phyloP scores from a whole-genome alignment of 495 filamentous ascomycete genomes.

The Amphirosellinia nigrospora region DNA sequence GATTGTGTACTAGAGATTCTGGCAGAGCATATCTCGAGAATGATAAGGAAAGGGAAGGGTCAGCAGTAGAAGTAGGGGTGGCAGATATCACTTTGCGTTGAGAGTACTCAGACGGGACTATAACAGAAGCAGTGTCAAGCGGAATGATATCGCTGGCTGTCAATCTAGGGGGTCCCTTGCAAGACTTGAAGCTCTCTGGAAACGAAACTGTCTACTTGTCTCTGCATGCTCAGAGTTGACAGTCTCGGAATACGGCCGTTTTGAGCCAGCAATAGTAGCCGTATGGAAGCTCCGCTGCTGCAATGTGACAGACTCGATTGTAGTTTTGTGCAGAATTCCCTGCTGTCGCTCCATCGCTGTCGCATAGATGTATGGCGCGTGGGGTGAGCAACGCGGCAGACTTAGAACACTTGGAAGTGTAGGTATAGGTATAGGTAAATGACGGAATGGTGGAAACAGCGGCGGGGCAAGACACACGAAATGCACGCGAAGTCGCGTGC shows the following conservation, averaged over 20 bases:
- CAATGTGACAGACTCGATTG: slow-evolving; percentile 34
- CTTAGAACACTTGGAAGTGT: no score
- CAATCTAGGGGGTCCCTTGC: slow-evolving; percentile 36
- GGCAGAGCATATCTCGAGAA: slow-evolving; percentile 72
- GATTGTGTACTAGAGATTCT: slow-evolving; percentile 65
- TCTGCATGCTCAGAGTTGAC: not conserved
- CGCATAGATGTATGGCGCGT: not conserved
- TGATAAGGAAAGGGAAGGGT: slow-evolving; percentile 66
- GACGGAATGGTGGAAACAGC: not conserved
- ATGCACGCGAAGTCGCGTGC: slow-evolving; percentile 21
- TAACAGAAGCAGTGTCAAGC: slow-evolving; percentile 16
- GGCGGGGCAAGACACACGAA: slow-evolving; percentile 15
- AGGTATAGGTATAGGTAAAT: no score
- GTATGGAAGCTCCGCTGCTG: slow-evolving; percentile 31
- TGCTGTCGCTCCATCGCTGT: slow-evolving; percentile 34
- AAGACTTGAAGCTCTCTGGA: slow-evolving; percentile 32
- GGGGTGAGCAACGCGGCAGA: not conserved
- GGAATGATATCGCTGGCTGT: slow-evolving; percentile 44
- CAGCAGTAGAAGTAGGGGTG: slow-evolving; percentile 58
- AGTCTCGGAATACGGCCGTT: slow-evolving; percentile 29
- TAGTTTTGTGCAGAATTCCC: slow-evolving; percentile 37
- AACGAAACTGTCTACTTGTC: slow-evolving; percentile 22
- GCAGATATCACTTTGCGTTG: slow-evolving; percentile 49
- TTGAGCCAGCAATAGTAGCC: slow-evolving; percentile 32
- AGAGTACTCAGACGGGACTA: slow-evolving; percentile 50